phyloP scores from a whole-genome alignment of 2,329 filamentous ascomycete genomes.

The Chalaropsis thielavioides region DNA sequence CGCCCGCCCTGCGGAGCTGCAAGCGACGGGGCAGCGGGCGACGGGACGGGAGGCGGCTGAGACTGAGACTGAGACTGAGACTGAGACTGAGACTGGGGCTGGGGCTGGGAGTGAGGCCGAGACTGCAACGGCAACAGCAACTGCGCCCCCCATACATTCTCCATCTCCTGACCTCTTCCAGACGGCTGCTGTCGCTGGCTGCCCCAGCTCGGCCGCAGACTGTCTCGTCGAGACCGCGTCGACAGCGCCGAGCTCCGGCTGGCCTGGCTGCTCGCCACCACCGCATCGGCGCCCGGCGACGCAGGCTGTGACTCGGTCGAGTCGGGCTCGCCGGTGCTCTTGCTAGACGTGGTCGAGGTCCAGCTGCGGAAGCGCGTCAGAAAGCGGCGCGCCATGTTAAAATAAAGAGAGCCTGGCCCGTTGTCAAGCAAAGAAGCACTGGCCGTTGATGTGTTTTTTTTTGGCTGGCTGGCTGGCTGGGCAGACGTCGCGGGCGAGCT shows the following conservation, averaged over 20 bases:
- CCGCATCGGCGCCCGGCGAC: not conserved
- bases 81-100: not conserved
- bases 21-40: not conserved
- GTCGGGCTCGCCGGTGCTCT: conserved; percentile 5
- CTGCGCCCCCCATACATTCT: not conserved
- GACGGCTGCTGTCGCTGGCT: not conserved
- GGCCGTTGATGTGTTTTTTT: not conserved
- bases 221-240: not conserved
- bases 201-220: not conserved
- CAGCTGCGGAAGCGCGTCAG: conserved; percentile 11
- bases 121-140: not conserved
- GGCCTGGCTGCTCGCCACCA: conserved; percentile 3
- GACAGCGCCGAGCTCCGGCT: not conserved
- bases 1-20: not conserved
- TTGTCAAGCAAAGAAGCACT: not conserved
- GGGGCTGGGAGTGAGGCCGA: not conserved
- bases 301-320: not conserved
- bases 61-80: not conserved
- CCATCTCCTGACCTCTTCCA: not conserved
- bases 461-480: too few species aligned
- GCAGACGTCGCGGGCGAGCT: too few species aligned
- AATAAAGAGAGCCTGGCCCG: too few species aligned
- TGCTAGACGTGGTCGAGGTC: conserved; percentile 7
- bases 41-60: not conserved
- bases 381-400: conserved; percentile 1